Evolutionary conservation across 169 alveolate genomes (phyloP).

Genomic region (Eimeria zaria): DNA sequence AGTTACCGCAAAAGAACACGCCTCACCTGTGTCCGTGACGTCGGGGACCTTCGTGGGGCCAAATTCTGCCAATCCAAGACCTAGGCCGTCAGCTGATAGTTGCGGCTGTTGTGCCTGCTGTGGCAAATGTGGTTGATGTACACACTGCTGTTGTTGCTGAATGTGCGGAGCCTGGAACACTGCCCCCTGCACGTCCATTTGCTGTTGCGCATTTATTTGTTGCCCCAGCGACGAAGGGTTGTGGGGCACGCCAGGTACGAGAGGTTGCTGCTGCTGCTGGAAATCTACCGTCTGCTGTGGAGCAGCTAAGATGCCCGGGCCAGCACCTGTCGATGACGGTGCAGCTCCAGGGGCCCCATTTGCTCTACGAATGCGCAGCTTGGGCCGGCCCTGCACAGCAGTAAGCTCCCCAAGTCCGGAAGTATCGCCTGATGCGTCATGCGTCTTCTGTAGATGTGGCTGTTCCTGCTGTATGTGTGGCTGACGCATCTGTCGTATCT

Average conservation of each 20-base stretch:
- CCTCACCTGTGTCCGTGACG: slow-evolving; percentile 39
- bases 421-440: neutral
- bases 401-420: slow-evolving; percentile 22
- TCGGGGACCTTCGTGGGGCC: slow-evolving; percentile 56
- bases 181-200: slow-evolving; percentile 64
- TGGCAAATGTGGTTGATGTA: slow-evolving; percentile 17
- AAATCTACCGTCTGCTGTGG: neutral
- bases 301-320: slow-evolving; percentile 9
- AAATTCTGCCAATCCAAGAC: slow-evolving; percentile 47
- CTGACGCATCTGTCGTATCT: slow-evolving; percentile 10
- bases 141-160: slow-evolving; percentile 25
- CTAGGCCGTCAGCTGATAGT: slow-evolving; percentile 21
- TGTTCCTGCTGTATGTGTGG: slow-evolving; percentile 26
- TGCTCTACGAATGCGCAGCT: slow-evolving; percentile 57
- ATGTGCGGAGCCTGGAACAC: neutral
- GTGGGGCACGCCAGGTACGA: neutral
- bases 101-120: slow-evolving; percentile 40
- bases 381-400: slow-evolving; percentile 33
- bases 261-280: slow-evolving; percentile 47
- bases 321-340: neutral
- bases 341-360: slow-evolving; percentile 36
- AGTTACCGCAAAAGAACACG: neutral
- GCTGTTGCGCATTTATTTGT: slow-evolving; percentile 10
- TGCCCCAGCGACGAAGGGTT: neutral
- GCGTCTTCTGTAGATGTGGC: neutral